Conservation (phyloP, 2,329 filamentous ascomycete genomes). For the Rhynchosporium agropyri region DNA sequence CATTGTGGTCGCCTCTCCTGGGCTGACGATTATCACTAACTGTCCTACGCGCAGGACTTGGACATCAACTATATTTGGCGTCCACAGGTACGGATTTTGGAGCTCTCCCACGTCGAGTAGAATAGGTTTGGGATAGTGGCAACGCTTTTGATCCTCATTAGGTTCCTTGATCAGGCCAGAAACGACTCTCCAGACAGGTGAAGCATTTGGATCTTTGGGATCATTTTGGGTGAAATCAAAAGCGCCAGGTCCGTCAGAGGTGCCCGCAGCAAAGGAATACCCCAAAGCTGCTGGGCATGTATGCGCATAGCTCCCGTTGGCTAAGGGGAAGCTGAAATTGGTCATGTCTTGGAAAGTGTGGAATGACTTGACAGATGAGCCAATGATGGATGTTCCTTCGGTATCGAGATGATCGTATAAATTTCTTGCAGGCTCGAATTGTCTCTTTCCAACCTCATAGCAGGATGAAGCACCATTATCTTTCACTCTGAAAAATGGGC, state of each 20-base stretch:
- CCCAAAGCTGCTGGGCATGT: constrained; percentile 89
- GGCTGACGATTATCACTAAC: constrained; percentile 79
- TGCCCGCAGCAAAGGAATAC: constrained; percentile 91
- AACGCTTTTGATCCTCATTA: constrained; percentile 67
- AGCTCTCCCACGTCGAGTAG: constrained; percentile 86
- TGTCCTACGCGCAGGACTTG: constrained; percentile 85
- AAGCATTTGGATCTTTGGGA: constrained; percentile 67
- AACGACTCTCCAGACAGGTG: constrained; percentile 74
- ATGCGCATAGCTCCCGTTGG: constrained; percentile 68
- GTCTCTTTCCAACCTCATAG: constrained; percentile 75
- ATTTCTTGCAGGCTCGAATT: constrained; percentile 63
- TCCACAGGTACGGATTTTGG: constrained; percentile 79
- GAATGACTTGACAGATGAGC: constrained; percentile 73
- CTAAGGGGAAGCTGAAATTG: constrained; percentile 70
- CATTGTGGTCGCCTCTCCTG: constrained; percentile 93
- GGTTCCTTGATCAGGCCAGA: constrained; percentile 73
- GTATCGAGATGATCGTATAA: constrained; percentile 59
- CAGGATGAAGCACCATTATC: constrained; percentile 75
- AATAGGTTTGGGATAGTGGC: constrained; percentile 82
- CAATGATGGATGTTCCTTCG: constrained; percentile 52
- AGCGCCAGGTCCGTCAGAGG: constrained; percentile 84
- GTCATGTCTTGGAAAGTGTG: constrained; percentile 86
- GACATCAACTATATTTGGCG: constrained; percentile 87
- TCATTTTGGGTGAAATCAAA: constrained; percentile 94
- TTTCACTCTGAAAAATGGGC: constrained; percentile 67